Evolutionary conservation across 2,329 filamentous ascomycete species (phyloP).

Genomic region (Amauroascus niger): DNA sequence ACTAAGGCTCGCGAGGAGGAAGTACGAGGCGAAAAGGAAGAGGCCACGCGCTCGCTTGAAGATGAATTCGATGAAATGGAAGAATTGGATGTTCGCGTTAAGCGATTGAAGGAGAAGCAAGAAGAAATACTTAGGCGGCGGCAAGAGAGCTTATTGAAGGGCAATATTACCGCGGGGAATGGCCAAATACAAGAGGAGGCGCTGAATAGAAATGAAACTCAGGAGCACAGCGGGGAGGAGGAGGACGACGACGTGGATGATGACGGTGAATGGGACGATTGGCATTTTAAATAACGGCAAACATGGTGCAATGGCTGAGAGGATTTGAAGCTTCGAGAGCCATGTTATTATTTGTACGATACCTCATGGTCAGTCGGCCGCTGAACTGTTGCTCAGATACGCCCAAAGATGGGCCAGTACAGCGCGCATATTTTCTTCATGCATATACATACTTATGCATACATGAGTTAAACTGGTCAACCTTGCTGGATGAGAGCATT

Average conservation of each 20-base stretch:
- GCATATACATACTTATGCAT: too few relatives aligned
- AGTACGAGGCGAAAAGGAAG: slow-evolving; percentile 61
- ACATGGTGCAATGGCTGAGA: not conserved
- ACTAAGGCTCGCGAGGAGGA: slow-evolving; percentile 41
- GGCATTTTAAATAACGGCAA: slow-evolving; percentile 28
- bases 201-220: slow-evolving; percentile 40
- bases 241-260: slow-evolving; percentile 40
- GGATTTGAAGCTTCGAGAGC: not conserved
- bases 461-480: too few relatives aligned
- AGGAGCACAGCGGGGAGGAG: slow-evolving; percentile 23
- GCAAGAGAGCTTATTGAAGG: slow-evolving; percentile 24
- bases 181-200: slow-evolving; percentile 21
- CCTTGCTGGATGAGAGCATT: not conserved
- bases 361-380: too few relatives aligned
- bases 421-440: too few relatives aligned
- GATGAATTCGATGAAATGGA: slow-evolving; percentile 78
- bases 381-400: too few relatives aligned
- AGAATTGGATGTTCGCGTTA: slow-evolving; percentile 62
- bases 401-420: not conserved
- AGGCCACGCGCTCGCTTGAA: slow-evolving; percentile 62
- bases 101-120: slow-evolving; percentile 57
- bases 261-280: slow-evolving; percentile 42
- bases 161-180: slow-evolving; percentile 23
- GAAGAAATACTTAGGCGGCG: slow-evolving; percentile 52
- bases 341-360: slow-evolving; percentile 8